Percentiles rank a stretch among this genome's conserved stretches.
Conservation (phyloP, 257 asterid species). For the Craterostigma plantagineum region DNA sequence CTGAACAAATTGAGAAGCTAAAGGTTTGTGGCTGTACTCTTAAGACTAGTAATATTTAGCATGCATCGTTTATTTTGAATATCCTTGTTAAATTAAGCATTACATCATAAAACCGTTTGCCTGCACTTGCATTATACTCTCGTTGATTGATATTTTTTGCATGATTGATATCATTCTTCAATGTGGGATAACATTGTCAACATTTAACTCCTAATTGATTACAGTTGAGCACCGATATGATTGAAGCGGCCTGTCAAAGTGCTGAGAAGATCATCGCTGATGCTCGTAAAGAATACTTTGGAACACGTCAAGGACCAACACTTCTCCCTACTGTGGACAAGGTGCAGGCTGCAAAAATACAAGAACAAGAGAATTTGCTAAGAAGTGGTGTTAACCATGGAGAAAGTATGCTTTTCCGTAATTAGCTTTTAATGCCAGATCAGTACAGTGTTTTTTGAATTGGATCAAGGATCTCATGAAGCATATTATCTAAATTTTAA, state of each 20-base stretch:
- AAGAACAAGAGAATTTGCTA: conserved; percentile 86
- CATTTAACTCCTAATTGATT: conserved; percentile 10
- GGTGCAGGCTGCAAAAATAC: conserved; percentile 97
- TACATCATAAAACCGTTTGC: too few relatives aligned
- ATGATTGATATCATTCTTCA: conserved; percentile 6
- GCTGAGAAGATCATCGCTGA: conserved; percentile 95
- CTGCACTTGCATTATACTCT: too few relatives aligned
- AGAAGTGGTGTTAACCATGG: conserved; percentile 88
- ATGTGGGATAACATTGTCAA: not conserved
- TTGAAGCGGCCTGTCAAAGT: conserved; percentile 88
- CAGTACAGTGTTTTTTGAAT: not conserved
- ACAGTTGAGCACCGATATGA: conserved; percentile 78
- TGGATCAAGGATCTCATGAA: too few relatives aligned
- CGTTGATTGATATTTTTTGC: too few relatives aligned
- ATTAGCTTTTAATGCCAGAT: not conserved
- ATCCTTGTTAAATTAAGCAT: too few relatives aligned
- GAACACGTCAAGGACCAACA: conserved; percentile 88
- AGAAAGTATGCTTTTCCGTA: conserved; percentile 43
- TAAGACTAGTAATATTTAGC: too few relatives aligned
- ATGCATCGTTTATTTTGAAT: too few relatives aligned
- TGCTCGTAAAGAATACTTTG: conserved; percentile 68
- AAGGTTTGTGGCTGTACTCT: conserved; percentile 27
- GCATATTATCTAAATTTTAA: too few relatives aligned
- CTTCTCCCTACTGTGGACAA: conserved; percentile 85
- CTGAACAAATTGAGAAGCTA: conserved; percentile 74